Evolutionary conservation across 2,329 filamentous ascomycete species (phyloP).

Genomic region (Fusarium tupiense): DNA sequence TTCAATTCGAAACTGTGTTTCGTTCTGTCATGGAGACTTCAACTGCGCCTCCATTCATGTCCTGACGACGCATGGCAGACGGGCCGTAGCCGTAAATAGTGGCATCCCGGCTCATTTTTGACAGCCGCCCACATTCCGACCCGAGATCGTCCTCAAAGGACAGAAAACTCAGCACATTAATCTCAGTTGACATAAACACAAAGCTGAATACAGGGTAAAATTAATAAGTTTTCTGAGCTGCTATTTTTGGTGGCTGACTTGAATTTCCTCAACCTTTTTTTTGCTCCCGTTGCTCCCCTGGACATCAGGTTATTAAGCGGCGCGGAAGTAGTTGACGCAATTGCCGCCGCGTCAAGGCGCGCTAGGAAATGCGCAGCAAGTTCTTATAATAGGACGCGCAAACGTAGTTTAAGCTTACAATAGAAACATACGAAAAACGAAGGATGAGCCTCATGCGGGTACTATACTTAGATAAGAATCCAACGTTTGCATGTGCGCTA

Average conservation of each 20-base stretch:
- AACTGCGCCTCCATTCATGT: neutral
- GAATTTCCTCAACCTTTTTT: neutral
- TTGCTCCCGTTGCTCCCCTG: too few relatives aligned
- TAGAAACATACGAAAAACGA: neutral
- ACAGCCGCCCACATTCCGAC: neutral
- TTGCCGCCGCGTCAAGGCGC: neutral
- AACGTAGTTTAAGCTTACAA: neutral
- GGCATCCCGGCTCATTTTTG: neutral
- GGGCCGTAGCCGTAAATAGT: neutral
- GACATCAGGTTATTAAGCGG: neutral
- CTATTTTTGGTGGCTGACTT: neutral
- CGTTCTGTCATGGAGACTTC: too few relatives aligned
- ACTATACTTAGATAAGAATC: too few relatives aligned
- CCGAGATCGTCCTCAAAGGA: neutral
- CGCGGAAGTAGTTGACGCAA: neutral
- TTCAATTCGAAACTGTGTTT: neutral
- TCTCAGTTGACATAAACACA: neutral
- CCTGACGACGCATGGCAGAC: neutral
- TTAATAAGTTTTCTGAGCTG: accelerated
- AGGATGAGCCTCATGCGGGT: neutral
- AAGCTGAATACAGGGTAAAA: accelerated
- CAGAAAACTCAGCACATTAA: neutral
- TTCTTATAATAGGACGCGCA: neutral
- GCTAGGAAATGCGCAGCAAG: neutral
- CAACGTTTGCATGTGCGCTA: neutral